These are phyloP conservation scores for Aspergillus spinulosporus DNA, from an alignment of 2,329 filamentous ascomycete species.

Conservation along the genomic window DNA sequence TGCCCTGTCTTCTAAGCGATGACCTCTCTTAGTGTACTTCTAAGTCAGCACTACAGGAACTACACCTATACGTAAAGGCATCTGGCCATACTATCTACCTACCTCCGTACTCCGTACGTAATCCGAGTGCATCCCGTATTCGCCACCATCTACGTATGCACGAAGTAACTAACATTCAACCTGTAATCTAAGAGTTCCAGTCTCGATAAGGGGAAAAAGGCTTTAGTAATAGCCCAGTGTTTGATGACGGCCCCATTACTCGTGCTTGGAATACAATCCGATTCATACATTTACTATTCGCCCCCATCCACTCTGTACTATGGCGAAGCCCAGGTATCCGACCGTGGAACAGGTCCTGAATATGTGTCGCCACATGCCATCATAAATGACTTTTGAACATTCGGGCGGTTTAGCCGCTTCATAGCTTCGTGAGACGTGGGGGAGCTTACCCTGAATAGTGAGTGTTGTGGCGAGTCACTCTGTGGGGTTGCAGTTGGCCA, in stretches of 20 bases:
- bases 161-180: neutral
- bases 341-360: neutral
- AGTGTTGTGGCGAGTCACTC: neutral
- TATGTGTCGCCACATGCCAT: neutral
- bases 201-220: too few species aligned
- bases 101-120: neutral
- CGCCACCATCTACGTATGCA: conserved; percentile 11
- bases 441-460: too few species aligned
- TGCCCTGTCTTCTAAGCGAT: neutral
- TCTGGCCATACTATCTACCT: neutral
- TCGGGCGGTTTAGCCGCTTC: neutral
- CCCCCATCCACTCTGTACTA: neutral
- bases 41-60: too few species aligned
- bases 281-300: neutral
- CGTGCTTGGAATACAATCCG: neutral
- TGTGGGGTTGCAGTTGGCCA: neutral
- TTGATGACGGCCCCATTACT: neutral
- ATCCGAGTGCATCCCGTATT: neutral
- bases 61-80: neutral
- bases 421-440: neutral
- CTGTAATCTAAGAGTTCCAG: neutral
- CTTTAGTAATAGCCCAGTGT: neutral
- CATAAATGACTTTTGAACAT: neutral
- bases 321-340: neutral
- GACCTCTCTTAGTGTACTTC: too few species aligned